A percentile compares a stretch with the other conserved stretches of the same genome.
phyloP scores from a whole-genome alignment of 2,329 filamentous ascomycete genomes.

The Neofusicoccum ribis region DNA sequence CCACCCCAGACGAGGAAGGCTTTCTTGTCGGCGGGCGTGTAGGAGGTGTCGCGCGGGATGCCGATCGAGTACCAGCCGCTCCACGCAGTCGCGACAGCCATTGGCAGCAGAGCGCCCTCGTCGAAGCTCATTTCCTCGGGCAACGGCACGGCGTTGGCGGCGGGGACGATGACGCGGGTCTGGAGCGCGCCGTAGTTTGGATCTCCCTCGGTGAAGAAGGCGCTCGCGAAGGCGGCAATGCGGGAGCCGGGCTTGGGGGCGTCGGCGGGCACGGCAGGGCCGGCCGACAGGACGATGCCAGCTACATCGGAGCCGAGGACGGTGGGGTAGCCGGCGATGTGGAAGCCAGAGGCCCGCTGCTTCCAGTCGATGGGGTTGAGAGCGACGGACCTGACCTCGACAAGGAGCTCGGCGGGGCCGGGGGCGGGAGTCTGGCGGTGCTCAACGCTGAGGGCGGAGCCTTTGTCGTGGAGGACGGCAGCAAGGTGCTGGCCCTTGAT shows the following conservation, averaged over 20 bases:
- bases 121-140: slow-evolving; percentile 29
- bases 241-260: slow-evolving; percentile 28
- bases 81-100: slow-evolving; percentile 58
- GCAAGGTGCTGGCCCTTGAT: slow-evolving; percentile 6
- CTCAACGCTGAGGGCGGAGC: slow-evolving; percentile 38
- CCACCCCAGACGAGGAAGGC: slow-evolving; percentile 23
- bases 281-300: slow-evolving; percentile 46
- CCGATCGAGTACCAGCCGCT: slow-evolving; percentile 54
- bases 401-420: slow-evolving; percentile 49
- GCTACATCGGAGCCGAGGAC: slow-evolving; percentile 47
- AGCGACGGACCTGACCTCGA: slow-evolving; percentile 50
- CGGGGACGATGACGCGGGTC: slow-evolving; percentile 44
- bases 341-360: slow-evolving; percentile 47
- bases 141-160: slow-evolving; percentile 26
- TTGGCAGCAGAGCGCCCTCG: slow-evolving; percentile 58
- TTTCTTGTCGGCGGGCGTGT: slow-evolving; percentile 33
- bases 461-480: slow-evolving; percentile 12
- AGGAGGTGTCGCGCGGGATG: slow-evolving; percentile 44
- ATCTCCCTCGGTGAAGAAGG: slow-evolving; percentile 58
- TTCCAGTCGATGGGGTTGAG: slow-evolving; percentile 50
- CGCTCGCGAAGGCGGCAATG: slow-evolving; percentile 24
- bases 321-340: slow-evolving; percentile 44
- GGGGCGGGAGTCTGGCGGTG: slow-evolving; percentile 47
- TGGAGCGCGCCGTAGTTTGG: slow-evolving; percentile 53
- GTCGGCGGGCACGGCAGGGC: slow-evolving; percentile 38